Evolutionary conservation across 306 rosid species (phyloP).

Genomic region (Dryas drummondii): DNA sequence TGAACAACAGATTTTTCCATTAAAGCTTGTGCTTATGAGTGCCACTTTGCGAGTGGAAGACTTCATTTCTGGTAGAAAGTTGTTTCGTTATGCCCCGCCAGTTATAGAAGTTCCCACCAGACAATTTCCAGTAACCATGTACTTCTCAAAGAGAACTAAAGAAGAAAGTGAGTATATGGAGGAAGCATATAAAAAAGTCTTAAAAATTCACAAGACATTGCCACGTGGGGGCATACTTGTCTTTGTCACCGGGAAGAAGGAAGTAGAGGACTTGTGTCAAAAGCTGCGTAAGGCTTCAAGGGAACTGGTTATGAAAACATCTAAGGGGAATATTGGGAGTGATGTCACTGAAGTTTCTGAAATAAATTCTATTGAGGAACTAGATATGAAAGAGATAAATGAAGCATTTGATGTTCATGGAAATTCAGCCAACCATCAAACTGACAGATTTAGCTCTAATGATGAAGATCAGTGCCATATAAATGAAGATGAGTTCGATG

Average conservation of each 20-base stretch:
- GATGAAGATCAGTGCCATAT: constrained; percentile 52
- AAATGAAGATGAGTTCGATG: constrained; percentile 46
- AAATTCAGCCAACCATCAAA: constrained; percentile 39
- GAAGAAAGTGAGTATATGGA: constrained; percentile 57
- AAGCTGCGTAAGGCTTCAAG: constrained; percentile 71
- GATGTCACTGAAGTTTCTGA: constrained; percentile 32
- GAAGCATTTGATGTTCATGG: constrained; percentile 75
- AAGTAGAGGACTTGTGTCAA: constrained; percentile 79
- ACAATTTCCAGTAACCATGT: constrained; percentile 73
- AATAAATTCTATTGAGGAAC: constrained; percentile 39
- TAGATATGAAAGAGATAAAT: constrained; percentile 59
- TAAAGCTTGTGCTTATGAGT: constrained; percentile 94
- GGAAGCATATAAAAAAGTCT: constrained; percentile 78
- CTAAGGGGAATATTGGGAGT: constrained; percentile 34
- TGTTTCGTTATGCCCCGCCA: constrained; percentile 68
- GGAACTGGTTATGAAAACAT: constrained; percentile 45
- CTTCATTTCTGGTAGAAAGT: constrained; percentile 56
- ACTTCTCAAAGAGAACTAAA: constrained; percentile 83
- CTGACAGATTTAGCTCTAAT: constrained; percentile 58
- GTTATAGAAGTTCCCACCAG: constrained; percentile 78
- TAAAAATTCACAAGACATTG: constrained; percentile 88
- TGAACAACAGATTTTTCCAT: constrained; percentile 57
- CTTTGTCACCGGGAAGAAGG: constrained; percentile 83
- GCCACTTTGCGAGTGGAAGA: constrained; percentile 92
- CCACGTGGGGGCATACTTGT: constrained; percentile 91